Evolutionary conservation across 176 grass and related monocot species (phyloP).

Genomic region (Alopecurus myosuroides): DNA sequence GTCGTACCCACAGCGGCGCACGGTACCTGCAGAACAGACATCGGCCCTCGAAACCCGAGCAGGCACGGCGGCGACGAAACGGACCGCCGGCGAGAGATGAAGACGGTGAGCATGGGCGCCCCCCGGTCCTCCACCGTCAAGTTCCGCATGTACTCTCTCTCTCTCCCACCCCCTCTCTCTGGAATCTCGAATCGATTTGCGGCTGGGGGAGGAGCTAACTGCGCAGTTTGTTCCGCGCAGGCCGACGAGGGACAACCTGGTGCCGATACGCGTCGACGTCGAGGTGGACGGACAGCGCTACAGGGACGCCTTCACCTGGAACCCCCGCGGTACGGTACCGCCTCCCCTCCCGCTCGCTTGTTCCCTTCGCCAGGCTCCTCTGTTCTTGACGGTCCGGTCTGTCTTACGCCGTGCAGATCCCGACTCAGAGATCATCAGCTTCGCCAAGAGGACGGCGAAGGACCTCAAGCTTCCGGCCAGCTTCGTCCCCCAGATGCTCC

Average conservation of each 20-base stretch:
- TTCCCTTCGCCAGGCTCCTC: background rate
- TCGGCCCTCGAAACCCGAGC: background rate
- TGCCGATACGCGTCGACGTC: constrained; percentile 80
- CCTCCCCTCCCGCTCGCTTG: background rate
- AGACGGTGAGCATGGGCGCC: constrained; percentile 50
- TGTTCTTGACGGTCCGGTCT: background rate
- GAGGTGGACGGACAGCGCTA: constrained; percentile 78
- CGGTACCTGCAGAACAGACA: background rate
- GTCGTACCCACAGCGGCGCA: background rate
- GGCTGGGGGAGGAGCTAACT: background rate
- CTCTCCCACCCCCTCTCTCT: background rate
- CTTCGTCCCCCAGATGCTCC: constrained; percentile 79
- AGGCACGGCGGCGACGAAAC: constrained; percentile 10
- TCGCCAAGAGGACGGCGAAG: constrained; percentile 84
- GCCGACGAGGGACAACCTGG: constrained; percentile 85
- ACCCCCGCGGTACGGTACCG: constrained; percentile 54
- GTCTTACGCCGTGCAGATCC: constrained; percentile 44
- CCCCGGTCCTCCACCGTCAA: constrained; percentile 49
- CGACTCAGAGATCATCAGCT: constrained; percentile 73
- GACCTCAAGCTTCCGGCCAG: constrained; percentile 80
- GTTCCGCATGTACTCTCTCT: constrained; percentile 59
- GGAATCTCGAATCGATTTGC: background rate
- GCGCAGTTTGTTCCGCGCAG: constrained; percentile 18
- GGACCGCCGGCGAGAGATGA: constrained; percentile 28
- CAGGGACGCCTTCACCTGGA: constrained; percentile 94